Evolutionary conservation across 2,329 filamentous ascomycete species (phyloP), one percentile per base, ranked within the genome.

Genomic region (Aureobasidium sp.): DNA sequence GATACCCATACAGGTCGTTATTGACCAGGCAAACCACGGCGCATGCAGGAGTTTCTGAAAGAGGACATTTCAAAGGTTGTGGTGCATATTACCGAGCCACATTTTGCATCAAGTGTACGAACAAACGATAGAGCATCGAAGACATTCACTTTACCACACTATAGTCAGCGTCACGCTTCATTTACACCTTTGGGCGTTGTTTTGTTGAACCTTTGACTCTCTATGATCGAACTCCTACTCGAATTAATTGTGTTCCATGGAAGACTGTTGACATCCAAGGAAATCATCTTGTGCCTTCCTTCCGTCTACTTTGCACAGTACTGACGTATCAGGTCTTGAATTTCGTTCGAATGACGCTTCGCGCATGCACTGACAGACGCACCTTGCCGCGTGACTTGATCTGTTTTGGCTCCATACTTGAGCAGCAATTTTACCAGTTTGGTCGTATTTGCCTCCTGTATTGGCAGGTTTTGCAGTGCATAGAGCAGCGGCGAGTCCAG

Each of bases 41-140:
- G 57, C 46, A 60, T 43, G 57, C 36, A 60, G 57, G 57, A 60
- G 57, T 60, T 60, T 51, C 26, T 32, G 39, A n/a, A 26, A 41
- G 53, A 57, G 39, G 53, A 36, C 9, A 6, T 29, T 39, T 46
- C 10, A 41, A 5, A 27, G 10, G 43, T 57, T 29, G 5, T 44
- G 47, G 55, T 59, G 55, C 43, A 48, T 59, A 48, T 39, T 43
- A 57, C 53, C 7, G 39, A 26, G 55, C 44, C 29, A 34, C 10
- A 36, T 57, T 37, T 57, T 34, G 41, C 41, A 57, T 57, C 3
- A 46, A 37, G 15, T 12, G 8, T 17, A 15, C 48, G 41, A 37
- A 59, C 26, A 59, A 43, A 46, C 17, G 27, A 26, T 57, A 57
- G 37, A 57, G n/a, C 15, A 29, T 20, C 27, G 10, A 39, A 57